These are phyloP conservation scores for Pseudocercospora crystallina DNA, from an alignment of 2,329 filamentous ascomycete species.

Conservation along the genomic window DNA sequence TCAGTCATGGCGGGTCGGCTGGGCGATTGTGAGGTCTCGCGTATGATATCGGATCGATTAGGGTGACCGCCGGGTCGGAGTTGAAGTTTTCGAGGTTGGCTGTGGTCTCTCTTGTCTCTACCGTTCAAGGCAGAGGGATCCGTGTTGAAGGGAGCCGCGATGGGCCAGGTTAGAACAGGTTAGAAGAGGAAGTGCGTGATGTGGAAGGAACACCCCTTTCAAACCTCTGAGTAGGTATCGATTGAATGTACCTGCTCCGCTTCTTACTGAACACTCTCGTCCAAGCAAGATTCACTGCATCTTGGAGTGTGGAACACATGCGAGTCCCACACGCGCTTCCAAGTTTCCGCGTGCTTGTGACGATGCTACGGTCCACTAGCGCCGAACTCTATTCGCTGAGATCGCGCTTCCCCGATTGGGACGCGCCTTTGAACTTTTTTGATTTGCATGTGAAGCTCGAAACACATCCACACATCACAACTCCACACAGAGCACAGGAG, in stretches of 20 bases:
- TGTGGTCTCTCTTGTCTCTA: slow-evolving; percentile 14
- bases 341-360: not conserved
- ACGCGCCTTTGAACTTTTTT: not conserved
- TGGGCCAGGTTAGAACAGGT: not conserved
- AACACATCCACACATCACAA: too few relatives aligned
- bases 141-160: slow-evolving; percentile 16
- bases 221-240: too few relatives aligned
- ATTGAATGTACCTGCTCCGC: too few relatives aligned
- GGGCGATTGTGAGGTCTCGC: slow-evolving; percentile 25
- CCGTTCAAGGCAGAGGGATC: slow-evolving; percentile 14
- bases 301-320: too few relatives aligned
- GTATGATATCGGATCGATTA: slow-evolving; percentile 26
- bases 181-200: too few relatives aligned
- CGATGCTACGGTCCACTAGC: not conserved
- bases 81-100: slow-evolving; percentile 31
- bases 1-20: slow-evolving; percentile 26
- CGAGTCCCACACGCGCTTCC: not conserved
- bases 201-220: too few relatives aligned
- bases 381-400: too few relatives aligned
- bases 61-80: slow-evolving; percentile 24
- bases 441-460: too few relatives aligned
- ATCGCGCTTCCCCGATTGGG: slow-evolving; percentile 1
- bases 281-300: too few relatives aligned
- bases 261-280: too few relatives aligned
- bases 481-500: too few relatives aligned